Percentiles rank a stretch among this genome's conserved stretches.
phyloP scores from a whole-genome alignment of 1,284 basidiomycete species.

The Melampsora allii-populina region DNA sequence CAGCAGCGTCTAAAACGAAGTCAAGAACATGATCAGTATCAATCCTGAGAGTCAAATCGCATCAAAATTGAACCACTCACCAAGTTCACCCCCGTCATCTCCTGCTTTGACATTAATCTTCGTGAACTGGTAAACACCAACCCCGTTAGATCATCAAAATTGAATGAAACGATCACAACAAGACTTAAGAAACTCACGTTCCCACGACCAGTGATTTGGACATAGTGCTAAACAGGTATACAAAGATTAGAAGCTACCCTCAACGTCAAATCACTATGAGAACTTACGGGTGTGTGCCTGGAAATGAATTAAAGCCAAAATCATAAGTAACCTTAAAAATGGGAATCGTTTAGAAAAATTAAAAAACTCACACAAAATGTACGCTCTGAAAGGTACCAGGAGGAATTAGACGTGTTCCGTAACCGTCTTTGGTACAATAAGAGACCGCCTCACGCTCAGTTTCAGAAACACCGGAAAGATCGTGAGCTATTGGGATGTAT shows the following conservation, averaged over 20 bases:
- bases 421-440: constrained; percentile 31
- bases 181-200: constrained; percentile 13
- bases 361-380: constrained; percentile 33
- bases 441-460: constrained; percentile 25
- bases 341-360: background rate
- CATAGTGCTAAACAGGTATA: constrained; percentile 16
- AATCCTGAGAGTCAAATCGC: too few species aligned
- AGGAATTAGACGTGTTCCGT: constrained; percentile 30
- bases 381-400: constrained; percentile 16
- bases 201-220: constrained; percentile 37
- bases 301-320: too few species aligned
- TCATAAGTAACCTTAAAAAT: background rate
- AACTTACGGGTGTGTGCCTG: too few species aligned
- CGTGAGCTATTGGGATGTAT: constrained; percentile 1
- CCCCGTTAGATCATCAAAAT: background rate
- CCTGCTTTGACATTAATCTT: constrained; percentile 21
- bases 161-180: background rate
- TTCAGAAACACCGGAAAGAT: constrained; percentile 33
- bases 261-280: too few species aligned
- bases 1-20: background rate
- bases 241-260: background rate
- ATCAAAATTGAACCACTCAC: background rate
- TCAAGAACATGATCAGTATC: background rate
- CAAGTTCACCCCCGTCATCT: constrained; percentile 39
- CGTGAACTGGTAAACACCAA: constrained; percentile 14